Base-by-base conservation (phyloP, 2,329 filamentous ascomycete species). In the Stagonosporopsis vannaccii region DNA sequence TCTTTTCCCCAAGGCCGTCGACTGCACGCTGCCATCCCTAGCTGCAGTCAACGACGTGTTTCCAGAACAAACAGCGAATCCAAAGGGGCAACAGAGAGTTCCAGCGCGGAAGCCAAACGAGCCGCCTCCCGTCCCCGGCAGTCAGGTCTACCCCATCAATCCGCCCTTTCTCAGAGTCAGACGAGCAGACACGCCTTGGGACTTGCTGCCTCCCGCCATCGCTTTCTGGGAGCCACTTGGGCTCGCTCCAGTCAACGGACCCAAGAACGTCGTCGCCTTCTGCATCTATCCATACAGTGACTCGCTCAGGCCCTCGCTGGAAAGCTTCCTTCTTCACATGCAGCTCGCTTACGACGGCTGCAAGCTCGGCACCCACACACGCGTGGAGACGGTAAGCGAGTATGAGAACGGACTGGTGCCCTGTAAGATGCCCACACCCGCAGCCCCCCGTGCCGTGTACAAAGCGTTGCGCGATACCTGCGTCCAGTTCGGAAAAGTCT, bases 201-300 rank as follows among this genome's bases (percentile, higher is more conserved):
- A 92, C 11, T 80, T 96, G 35, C 79, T 94, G 20, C 90, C 91
- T 2, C 85, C 90, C 0, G 89, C 90, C 0, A 79, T 94, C 19
- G 79, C 83, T 1, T 96, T 95, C 68, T 96, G 91, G 92, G 91
- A 95, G 69, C 87, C 88, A 42, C 78, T 96, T 17, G 90, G 90
- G 0, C 81, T 96, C 1, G 86, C 86, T 1, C 91, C 91, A 3
- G 85, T 85, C 8, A 85, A 85, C 56, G 89, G 90, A 0, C 69
- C 80, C 7, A 96, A 96, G 72, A 85, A 94, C 58, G 78, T 95
- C 26, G 82, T 84, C 32, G 84, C 87, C 0, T 84, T 91, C 43
- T 91, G 89, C 68, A 79, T 95, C 2, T 90, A 88, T 60, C 90
- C 91, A 0, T 80, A 83, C 46, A 85, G 85, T 65, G 83, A 84